phyloP scores from a whole-genome alignment of 768 basidiomycete species.

The Tricholoma sp. region DNA sequence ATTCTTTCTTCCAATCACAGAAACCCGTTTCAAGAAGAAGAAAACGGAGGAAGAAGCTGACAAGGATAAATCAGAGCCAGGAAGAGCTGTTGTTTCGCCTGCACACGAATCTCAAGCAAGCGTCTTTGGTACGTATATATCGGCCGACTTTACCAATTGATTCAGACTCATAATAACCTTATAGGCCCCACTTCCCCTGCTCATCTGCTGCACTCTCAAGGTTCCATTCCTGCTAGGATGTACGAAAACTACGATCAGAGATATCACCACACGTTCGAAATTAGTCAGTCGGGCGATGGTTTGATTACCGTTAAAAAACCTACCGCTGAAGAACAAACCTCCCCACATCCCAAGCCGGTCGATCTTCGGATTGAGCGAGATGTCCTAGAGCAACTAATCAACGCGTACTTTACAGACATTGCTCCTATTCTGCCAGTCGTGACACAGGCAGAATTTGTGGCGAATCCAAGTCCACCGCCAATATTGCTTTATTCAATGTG shows the following conservation, averaged over 20 bases:
- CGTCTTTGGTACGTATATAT: constrained; percentile 49
- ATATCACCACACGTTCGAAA: constrained; percentile 85
- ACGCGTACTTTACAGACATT: constrained; percentile 87
- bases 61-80: constrained; percentile 32
- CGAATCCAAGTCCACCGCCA: constrained; percentile 64
- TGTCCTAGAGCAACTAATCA: constrained; percentile 76
- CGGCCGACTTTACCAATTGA: constrained; percentile 15
- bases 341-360: constrained; percentile 52
- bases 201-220: constrained; percentile 87
- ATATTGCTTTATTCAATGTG: constrained; percentile 92
- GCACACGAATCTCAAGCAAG: constrained; percentile 41
- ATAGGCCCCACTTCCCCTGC: constrained; percentile 83
- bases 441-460: constrained; percentile 83
- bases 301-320: constrained; percentile 78
- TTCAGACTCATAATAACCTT: constrained; percentile 35
- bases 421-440: constrained; percentile 88
- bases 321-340: constrained; percentile 47
- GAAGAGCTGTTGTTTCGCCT: constrained; percentile 34
- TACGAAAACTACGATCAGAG: constrained; percentile 87
- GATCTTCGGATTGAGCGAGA: constrained; percentile 75
- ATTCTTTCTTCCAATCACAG: constrained; percentile 96
- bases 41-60: constrained; percentile 66
- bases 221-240: constrained; percentile 75
- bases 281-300: constrained; percentile 80
- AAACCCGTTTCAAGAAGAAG: constrained; percentile 98